phyloP scores from a whole-genome alignment of 225 moss, liverwort and hornwort species.

The Pseudisothecium myosuroides region DNA sequence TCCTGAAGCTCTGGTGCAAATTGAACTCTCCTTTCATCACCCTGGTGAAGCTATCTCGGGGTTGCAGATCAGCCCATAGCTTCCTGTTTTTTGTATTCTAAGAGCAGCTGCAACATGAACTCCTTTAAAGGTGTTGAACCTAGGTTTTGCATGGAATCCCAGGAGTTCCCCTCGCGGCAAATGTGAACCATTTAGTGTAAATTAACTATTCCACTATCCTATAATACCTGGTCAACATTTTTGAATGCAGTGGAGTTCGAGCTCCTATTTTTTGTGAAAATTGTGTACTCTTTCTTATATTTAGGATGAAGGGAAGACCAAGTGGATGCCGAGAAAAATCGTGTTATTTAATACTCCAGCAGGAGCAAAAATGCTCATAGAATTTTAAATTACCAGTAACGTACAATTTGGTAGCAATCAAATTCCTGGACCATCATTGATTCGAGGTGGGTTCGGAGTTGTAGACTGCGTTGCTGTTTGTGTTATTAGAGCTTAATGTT shows the following conservation, averaged over 20 bases:
- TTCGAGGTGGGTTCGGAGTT: background rate
- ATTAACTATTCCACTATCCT: background rate
- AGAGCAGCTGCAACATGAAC: background rate
- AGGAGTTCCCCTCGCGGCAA: background rate
- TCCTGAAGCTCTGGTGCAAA: slow-evolving; percentile 11
- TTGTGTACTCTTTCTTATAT: background rate
- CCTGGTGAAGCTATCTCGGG: slow-evolving; percentile 43
- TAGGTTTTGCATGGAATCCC: background rate
- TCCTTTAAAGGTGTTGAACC: background rate
- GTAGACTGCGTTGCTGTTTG: background rate
- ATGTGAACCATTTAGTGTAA: background rate
- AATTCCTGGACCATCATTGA: background rate
- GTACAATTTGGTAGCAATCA: background rate
- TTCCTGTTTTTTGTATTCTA: too few relatives aligned
- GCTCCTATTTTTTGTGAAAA: background rate
- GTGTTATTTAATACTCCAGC: background rate
- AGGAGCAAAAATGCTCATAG: background rate
- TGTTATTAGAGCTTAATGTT: background rate
- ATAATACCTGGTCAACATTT: background rate
- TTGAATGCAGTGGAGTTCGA: background rate
- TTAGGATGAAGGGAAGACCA: background rate
- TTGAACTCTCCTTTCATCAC: slow-evolving; percentile 43
- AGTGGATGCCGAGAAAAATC: background rate
- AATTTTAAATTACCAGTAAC: background rate
- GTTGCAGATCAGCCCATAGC: slow-evolving; percentile 31